A percentile compares a stretch with the other conserved stretches of the same genome.
phyloP scores from a whole-genome alignment of 23 red algal genomes.

The Gracilaria gracilis region DNA sequence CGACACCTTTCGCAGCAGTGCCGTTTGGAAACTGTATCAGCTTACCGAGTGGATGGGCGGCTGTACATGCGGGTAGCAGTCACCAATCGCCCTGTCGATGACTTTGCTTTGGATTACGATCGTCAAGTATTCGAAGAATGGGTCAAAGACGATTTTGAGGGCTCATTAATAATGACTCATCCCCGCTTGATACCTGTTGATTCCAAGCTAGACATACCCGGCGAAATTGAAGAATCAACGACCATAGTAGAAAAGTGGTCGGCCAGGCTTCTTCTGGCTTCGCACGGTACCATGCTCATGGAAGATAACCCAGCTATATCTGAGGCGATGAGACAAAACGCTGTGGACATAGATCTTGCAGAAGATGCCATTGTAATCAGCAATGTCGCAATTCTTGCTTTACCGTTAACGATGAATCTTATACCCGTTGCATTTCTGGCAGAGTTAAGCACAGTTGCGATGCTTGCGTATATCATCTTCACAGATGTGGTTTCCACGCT shows the following conservation, averaged over 20 bases:
- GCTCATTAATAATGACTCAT: background rate
- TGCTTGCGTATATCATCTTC: conserved; percentile 49
- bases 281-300: background rate
- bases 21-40: background rate
- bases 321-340: conserved; percentile 11
- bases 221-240: conserved; percentile 1
- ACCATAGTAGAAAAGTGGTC: conserved; percentile 8
- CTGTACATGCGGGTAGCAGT: background rate
- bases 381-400: conserved; percentile 35
- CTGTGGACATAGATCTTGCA: conserved; percentile 19
- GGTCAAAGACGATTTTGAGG: conserved; percentile 2
- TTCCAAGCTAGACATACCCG: background rate
- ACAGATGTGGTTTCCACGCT: conserved; percentile 46
- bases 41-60: background rate
- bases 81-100: conserved; percentile 11
- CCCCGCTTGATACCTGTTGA: background rate
- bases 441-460: conserved; percentile 7
- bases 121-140: conserved; percentile 26
- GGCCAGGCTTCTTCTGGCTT: background rate
- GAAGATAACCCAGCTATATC: conserved; percentile 1
- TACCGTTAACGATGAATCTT: conserved; percentile 46
- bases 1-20: conserved; percentile 14
- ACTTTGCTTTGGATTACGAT: conserved; percentile 25
- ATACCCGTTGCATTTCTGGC: conserved; percentile 51
- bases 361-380: conserved; percentile 19